Evolutionary conservation across 2,329 filamentous ascomycete genomes (phyloP).

Genomic region (Domatiomyces catenatus): DNA sequence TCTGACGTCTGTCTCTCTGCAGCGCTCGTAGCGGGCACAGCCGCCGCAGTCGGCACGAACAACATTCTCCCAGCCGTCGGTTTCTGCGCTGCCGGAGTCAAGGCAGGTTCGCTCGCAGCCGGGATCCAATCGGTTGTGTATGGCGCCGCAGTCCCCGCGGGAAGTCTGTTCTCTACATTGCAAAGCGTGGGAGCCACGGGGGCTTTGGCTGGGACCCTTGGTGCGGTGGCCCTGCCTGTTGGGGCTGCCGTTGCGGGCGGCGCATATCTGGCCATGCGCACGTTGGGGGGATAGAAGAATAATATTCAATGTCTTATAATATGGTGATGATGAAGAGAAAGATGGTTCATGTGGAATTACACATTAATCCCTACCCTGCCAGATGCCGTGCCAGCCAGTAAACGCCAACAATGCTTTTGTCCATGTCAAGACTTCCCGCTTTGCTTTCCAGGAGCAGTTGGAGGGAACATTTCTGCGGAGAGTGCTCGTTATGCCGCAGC

Average conservation of each 20-base stretch:
- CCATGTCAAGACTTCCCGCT: no score
- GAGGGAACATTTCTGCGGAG: no score
- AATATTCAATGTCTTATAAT: no score
- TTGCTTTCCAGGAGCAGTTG: no score
- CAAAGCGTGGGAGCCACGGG: slow-evolving; percentile 5
- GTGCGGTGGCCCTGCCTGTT: slow-evolving; percentile 2
- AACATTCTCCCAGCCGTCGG: slow-evolving; percentile 2
- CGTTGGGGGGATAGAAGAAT: no score
- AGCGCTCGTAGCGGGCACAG: background rate
- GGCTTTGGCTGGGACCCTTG: slow-evolving; percentile 1
- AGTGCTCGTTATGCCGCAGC: no score
- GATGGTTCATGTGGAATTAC: no score
- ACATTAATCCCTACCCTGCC: no score
- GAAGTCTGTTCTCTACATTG: slow-evolving; percentile 3
- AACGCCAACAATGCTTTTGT: no score
- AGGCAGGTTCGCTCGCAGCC: slow-evolving; percentile 4
- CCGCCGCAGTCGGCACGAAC: slow-evolving; percentile 2
- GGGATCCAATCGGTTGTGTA: slow-evolving; percentile 2
- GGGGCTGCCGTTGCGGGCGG: slow-evolving; percentile 1
- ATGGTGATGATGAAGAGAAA: no score
- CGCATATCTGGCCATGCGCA: slow-evolving; percentile 1
- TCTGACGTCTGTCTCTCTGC: background rate
- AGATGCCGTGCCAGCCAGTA: no score
- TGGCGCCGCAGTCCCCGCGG: slow-evolving; percentile 1
- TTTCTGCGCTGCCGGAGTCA: slow-evolving; percentile 4